Percentiles rank a stretch among this genome's conserved stretches.
Conservation (phyloP, 2,329 filamentous ascomycete species). For the Fusarium odoratissimum region DNA sequence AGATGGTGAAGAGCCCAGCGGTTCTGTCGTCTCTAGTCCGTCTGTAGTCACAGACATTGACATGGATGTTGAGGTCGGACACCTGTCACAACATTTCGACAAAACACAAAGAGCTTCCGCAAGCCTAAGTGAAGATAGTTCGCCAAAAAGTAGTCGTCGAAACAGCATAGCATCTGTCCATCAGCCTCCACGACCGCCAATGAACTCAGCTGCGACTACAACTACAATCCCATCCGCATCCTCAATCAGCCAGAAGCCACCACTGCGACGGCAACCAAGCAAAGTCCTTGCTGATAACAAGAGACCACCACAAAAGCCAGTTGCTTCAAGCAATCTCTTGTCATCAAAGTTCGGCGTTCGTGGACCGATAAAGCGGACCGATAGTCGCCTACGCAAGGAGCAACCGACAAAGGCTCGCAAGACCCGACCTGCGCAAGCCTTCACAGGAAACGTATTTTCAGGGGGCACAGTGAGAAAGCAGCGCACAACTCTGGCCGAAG, state of each 20-base stretch:
- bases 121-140: constrained; percentile 8
- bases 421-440: constrained; percentile 14
- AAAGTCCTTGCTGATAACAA: constrained; percentile 1
- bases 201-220: background rate
- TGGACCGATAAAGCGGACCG: constrained; percentile 1
- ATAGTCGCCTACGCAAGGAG: constrained; percentile 3
- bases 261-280: background rate
- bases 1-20: constrained; percentile 11
- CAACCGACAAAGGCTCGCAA: constrained; percentile 16
- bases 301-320: constrained; percentile 4
- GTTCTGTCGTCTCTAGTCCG: constrained; percentile 5
- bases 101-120: constrained; percentile 1
- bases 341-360: constrained; percentile 19
- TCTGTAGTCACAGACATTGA: constrained; percentile 1
- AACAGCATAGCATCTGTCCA: constrained; percentile 5
- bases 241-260: background rate
- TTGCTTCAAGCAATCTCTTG: constrained; percentile 7
- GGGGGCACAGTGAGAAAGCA: constrained; percentile 55
- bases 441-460: constrained; percentile 57
- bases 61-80: background rate
- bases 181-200: background rate
- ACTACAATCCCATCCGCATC: background rate
- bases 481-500: constrained; percentile 52
- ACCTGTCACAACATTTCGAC: background rate
- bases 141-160: constrained; percentile 1